A percentile compares a stretch with the other conserved stretches of the same genome.
Evolutionary conservation across 1,284 basidiomycete species (phyloP).

Genomic region (Trametes hirsuta): DNA sequence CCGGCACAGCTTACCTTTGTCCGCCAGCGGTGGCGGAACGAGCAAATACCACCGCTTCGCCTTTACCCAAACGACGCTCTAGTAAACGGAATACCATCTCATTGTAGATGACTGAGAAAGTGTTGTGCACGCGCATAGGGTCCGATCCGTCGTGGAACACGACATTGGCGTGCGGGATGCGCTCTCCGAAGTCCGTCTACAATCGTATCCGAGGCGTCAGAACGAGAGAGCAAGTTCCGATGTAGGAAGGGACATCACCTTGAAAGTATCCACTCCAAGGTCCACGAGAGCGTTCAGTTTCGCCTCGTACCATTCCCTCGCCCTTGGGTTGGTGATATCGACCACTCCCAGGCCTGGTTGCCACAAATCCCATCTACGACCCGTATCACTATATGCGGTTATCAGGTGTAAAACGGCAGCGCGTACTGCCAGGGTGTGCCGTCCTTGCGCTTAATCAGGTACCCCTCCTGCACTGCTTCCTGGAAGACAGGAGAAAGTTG

Average conservation of each 20-base stretch:
- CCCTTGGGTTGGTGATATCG: slow-evolving; percentile 74
- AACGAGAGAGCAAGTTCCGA: not conserved
- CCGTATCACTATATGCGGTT: not conserved
- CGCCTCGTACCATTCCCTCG: slow-evolving; percentile 65
- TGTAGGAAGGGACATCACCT: slow-evolving; percentile 41
- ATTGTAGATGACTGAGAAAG: slow-evolving; percentile 71
- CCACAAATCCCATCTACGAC: slow-evolving; percentile 68
- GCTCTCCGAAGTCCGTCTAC: slow-evolving; percentile 74
- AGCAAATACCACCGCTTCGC: slow-evolving; percentile 73
- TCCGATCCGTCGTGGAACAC: slow-evolving; percentile 72
- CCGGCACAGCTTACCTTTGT: slow-evolving; percentile 48
- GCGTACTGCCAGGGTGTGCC: slow-evolving; percentile 75
- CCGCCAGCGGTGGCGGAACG: slow-evolving; percentile 68
- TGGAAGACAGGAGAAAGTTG: slow-evolving; percentile 73
- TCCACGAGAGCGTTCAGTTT: slow-evolving; percentile 66
- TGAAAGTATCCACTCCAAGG: slow-evolving; percentile 73
- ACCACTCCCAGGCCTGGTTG: slow-evolving; percentile 72
- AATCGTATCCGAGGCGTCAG: not conserved
- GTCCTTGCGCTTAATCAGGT: slow-evolving; percentile 71
- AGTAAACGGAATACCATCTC: slow-evolving; percentile 68
- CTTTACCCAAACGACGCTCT: slow-evolving; percentile 59
- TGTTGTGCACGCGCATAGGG: slow-evolving; percentile 68
- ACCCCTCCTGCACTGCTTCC: slow-evolving; percentile 67
- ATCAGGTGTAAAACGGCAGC: not conserved
- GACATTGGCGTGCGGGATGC: slow-evolving; percentile 66